phyloP scores from a whole-genome alignment of 2,329 filamentous ascomycete species.

The Akanthomyces lecanii region DNA sequence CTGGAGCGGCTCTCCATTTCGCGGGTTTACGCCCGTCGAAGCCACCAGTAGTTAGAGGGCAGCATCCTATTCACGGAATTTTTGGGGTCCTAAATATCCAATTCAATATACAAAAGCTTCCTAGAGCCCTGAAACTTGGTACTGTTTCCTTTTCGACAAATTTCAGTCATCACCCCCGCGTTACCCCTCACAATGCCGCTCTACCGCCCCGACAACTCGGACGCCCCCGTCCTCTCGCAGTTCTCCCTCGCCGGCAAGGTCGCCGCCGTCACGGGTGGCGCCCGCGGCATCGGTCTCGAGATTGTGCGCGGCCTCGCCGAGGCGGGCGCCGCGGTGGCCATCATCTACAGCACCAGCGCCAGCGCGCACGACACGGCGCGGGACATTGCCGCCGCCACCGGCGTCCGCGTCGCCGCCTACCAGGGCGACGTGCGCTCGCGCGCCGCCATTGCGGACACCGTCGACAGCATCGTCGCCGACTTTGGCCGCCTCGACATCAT shows the following conservation, averaged over 20 bases:
- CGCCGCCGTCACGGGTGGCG: conserved; percentile 14
- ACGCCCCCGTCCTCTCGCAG: conserved; percentile 12
- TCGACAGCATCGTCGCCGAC: conserved; percentile 21
- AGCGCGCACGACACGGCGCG: conserved; percentile 16
- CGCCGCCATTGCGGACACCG: conserved; percentile 16
- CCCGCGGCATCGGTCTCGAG: conserved; percentile 21
- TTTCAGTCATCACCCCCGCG: not conserved
- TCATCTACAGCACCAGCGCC: conserved; percentile 20
- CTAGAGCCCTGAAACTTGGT: not conserved
- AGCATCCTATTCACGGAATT: not conserved
- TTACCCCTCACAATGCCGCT: conserved; percentile 3
- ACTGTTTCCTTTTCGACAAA: not conserved
- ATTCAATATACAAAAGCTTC: not conserved
- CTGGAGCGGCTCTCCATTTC: conserved; percentile 5
- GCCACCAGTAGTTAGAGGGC: not conserved
- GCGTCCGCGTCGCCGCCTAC: conserved; percentile 29
- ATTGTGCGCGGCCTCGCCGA: conserved; percentile 20
- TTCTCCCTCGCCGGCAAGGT: conserved; percentile 14
- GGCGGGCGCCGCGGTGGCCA: conserved; percentile 17
- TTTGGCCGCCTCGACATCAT: conserved; percentile 26
- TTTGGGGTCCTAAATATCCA: not conserved
- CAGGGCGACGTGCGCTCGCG: conserved; percentile 32
- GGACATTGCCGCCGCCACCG: conserved; percentile 18
- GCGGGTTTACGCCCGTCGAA: not conserved
- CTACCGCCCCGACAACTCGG: conserved; percentile 10